Evolutionary conservation across 73 alveolate species (phyloP).

Genomic region (Blepharisma stoltei): DNA sequence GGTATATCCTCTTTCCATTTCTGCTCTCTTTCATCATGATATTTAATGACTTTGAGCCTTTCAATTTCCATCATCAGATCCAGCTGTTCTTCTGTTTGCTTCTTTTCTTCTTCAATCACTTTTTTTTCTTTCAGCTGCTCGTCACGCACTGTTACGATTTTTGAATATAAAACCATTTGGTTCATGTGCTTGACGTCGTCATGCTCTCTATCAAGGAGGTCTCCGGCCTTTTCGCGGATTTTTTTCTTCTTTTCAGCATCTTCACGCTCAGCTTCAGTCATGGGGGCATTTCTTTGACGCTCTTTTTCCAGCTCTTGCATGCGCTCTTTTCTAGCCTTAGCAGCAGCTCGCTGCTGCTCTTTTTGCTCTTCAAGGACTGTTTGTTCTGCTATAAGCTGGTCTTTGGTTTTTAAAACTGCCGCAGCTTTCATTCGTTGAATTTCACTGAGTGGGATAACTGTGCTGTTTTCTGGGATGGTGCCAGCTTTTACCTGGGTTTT

Average conservation of each 20-base stretch:
- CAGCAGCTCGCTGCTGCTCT: constrained; percentile 61
- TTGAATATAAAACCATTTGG: constrained; percentile 84
- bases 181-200: constrained; percentile 87
- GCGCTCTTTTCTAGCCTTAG: constrained; percentile 68
- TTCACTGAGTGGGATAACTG: constrained; percentile 51
- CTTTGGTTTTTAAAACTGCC: constrained; percentile 59
- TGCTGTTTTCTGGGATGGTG: constrained; percentile 36
- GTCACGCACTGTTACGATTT: constrained; percentile 83
- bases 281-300: constrained; percentile 50
- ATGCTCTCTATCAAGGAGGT: constrained; percentile 66
- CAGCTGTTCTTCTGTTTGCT: constrained; percentile 69
- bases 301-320: constrained; percentile 66
- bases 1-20: constrained; percentile 64
- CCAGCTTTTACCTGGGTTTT: constrained; percentile 10
- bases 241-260: constrained; percentile 39
- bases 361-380: constrained; percentile 67
- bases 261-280: constrained; percentile 50
- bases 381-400: constrained; percentile 52
- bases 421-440: constrained; percentile 63
- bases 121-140: constrained; percentile 71
- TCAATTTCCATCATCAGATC: constrained; percentile 89
- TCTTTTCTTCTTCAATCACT: constrained; percentile 62
- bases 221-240: constrained; percentile 57
- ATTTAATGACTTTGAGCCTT: constrained; percentile 73
- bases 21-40: constrained; percentile 68